These are phyloP conservation scores for Botryotinia calthae DNA, from an alignment of 2,329 filamentous ascomycete species.

Conservation along the genomic window DNA sequence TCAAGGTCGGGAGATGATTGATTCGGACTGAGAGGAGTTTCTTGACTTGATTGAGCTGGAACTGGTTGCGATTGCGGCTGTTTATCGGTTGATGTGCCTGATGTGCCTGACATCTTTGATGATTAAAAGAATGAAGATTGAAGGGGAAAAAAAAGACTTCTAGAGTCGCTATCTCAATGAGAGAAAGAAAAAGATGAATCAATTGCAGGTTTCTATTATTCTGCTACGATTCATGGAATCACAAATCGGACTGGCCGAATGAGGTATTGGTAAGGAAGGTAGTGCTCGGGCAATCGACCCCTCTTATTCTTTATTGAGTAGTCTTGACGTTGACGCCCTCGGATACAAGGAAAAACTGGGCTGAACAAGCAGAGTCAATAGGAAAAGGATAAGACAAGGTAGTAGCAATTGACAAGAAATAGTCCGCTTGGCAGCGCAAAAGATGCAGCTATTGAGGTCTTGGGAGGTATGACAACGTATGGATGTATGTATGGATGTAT, in stretches of 20 bases:
- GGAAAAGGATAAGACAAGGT: not conserved
- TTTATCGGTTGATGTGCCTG: slow-evolving; percentile 26
- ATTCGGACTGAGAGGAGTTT: slow-evolving; percentile 15
- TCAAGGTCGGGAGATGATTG: slow-evolving; percentile 20
- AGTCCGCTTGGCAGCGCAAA: slow-evolving; percentile 9
- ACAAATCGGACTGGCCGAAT: not conserved
- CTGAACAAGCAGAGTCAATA: not conserved
- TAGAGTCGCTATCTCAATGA: not conserved
- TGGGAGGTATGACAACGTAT: not conserved
- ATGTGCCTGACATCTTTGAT: slow-evolving; percentile 25
- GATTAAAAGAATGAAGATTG: slow-evolving; percentile 4
- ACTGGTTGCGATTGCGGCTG: not conserved
- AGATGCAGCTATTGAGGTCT: slow-evolving; percentile 12
- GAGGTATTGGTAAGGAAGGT: slow-evolving; percentile 1
- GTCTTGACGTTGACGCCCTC: slow-evolving; percentile 10
- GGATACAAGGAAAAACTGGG: not conserved
- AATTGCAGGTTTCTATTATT: not conserved
- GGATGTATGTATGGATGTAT: not conserved
- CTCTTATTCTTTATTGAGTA: slow-evolving; percentile 15
- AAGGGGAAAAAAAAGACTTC: not conserved
- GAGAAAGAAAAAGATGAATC: slow-evolving; percentile 5
- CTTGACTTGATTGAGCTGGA: slow-evolving; percentile 12
- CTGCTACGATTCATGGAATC: not conserved
- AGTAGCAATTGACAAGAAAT: not conserved
- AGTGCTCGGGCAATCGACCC: slow-evolving; percentile 9